phyloP scores from a whole-genome alignment of 164 flowering plant genomes.

The Protea cynaroides region DNA sequence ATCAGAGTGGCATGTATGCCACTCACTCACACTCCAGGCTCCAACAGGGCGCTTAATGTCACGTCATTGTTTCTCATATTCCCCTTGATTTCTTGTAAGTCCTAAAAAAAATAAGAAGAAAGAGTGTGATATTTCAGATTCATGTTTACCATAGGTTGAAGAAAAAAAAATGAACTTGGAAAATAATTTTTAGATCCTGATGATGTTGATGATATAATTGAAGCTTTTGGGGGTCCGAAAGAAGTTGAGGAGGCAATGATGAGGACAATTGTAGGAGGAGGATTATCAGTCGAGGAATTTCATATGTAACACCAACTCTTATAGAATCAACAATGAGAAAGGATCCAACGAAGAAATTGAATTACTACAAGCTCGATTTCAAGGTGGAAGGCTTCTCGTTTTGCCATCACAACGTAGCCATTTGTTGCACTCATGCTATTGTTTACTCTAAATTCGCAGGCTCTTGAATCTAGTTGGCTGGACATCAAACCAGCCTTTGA shows the following conservation, averaged over 20 bases:
- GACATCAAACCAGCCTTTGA: constrained; percentile 44
- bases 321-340: constrained; percentile 47
- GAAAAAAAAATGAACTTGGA: no score
- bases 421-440: constrained; percentile 55
- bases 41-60: constrained; percentile 88
- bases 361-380: constrained; percentile 77
- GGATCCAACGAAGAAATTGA: constrained; percentile 38
- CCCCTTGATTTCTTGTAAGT: constrained; percentile 78
- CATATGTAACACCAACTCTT: constrained; percentile 55
- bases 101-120: no score
- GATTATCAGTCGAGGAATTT: constrained; percentile 30
- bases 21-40: no score
- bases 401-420: constrained; percentile 68
- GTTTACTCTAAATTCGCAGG: constrained; percentile 79
- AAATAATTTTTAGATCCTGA: no score
- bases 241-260: constrained; percentile 84
- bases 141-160: no score
- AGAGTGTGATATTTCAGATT: no score
- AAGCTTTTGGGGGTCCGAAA: constrained; percentile 80
- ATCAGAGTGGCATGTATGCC: no score
- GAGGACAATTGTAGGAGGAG: constrained; percentile 38
- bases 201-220: constrained; percentile 44
- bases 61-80: constrained; percentile 79
- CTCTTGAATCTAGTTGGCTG: constrained; percentile 77
- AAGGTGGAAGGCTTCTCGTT: constrained; percentile 76